A percentile compares a stretch with the other conserved stretches of the same genome.
phyloP scores from a whole-genome alignment of 345 rosid genomes.

The Rhizophora apiculata region DNA sequence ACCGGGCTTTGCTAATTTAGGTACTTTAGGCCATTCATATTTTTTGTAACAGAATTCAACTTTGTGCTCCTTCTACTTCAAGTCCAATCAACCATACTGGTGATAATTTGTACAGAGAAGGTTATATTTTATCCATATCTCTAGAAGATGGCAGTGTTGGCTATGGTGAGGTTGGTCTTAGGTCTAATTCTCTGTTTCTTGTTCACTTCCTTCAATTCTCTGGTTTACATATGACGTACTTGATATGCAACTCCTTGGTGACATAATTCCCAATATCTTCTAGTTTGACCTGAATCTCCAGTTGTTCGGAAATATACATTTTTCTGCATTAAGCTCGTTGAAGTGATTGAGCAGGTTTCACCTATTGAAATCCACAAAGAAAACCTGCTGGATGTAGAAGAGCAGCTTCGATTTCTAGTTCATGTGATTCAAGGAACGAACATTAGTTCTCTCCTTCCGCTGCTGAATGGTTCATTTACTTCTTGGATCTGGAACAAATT shows the following conservation, averaged over 20 bases:
- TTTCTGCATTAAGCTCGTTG: constrained; percentile 17
- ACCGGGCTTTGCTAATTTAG: background rate
- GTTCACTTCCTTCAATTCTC: background rate
- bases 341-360: constrained; percentile 77
- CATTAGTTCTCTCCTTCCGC: constrained; percentile 48
- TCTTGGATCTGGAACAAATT: constrained; percentile 81
- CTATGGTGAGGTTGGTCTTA: constrained; percentile 77
- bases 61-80: constrained; percentile 69
- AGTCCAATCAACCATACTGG: constrained; percentile 25
- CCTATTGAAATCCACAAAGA: constrained; percentile 72
- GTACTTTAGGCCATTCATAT: constrained; percentile 14
- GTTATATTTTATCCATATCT: constrained; percentile 67
- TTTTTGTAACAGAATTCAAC: constrained; percentile 53
- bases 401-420: constrained; percentile 65
- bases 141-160: constrained; percentile 86
- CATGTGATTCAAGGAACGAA: constrained; percentile 59
- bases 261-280: background rate
- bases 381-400: constrained; percentile 70
- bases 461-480: constrained; percentile 64
- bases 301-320: background rate
- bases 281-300: too few relatives aligned
- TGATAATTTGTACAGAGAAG: constrained; percentile 56
- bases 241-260: background rate
- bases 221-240: background rate
- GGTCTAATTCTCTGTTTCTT: background rate